Evolutionary conservation across 176 grass and related monocot species (phyloP).

Genomic region (Oryza officinalis): DNA sequence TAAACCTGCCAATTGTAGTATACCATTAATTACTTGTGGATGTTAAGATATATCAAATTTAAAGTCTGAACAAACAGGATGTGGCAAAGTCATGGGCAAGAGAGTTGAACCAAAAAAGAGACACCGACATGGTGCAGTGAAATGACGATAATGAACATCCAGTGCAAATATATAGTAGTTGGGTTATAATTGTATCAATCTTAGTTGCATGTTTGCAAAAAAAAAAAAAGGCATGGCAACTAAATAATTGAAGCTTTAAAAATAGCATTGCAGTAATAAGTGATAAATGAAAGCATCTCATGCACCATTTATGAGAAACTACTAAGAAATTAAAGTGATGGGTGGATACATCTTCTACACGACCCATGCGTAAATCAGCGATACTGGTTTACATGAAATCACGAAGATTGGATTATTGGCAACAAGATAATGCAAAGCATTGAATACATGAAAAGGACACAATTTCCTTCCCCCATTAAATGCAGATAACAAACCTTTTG

Average conservation of each 20-base stretch:
- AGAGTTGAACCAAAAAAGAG: slow-evolving; percentile 23
- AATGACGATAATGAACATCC: slow-evolving; percentile 11
- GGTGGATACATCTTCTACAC: not conserved
- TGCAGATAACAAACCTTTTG: slow-evolving; percentile 64
- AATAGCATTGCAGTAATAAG: slow-evolving; percentile 23
- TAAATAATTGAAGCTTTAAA: slow-evolving; percentile 1
- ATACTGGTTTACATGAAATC: not conserved
- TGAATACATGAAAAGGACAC: not conserved
- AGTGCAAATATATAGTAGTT: not conserved
- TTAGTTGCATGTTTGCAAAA: not conserved
- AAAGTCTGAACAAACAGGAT: not conserved
- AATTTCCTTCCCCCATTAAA: not conserved
- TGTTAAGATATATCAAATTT: slow-evolving; percentile 14
- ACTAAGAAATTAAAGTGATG: not conserved
- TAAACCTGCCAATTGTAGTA: not conserved
- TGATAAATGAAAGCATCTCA: not conserved
- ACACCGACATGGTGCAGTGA: not conserved
- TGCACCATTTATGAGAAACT: not conserved
- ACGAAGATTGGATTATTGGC: not conserved
- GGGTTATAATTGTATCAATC: not conserved
- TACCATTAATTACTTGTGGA: not conserved
- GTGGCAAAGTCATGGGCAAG: slow-evolving; percentile 2
- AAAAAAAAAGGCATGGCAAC: not conserved
- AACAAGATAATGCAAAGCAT: not conserved
- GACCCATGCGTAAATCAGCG: not conserved